Percentiles rank a stretch among this genome's conserved stretches.
Evolutionary conservation across 225 moss, liverwort and hornwort species (phyloP).

Genomic region (Bryum argenteum): DNA sequence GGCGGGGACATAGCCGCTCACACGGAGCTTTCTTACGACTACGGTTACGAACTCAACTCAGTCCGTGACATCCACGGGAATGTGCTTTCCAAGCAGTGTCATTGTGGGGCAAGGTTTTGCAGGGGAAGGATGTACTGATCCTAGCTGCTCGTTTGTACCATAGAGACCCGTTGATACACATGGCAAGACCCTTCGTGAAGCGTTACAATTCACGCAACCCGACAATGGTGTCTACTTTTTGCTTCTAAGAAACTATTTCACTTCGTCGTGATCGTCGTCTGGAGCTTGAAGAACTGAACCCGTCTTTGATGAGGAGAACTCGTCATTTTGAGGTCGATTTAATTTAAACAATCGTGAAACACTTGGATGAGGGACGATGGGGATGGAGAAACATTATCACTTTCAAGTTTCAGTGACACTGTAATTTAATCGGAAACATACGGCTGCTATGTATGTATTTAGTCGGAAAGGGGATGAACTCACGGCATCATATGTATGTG

Average conservation of each 20-base stretch:
- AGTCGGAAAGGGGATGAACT: too few relatives aligned
- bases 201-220: conserved; percentile 22
- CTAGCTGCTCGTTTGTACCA: conserved; percentile 24
- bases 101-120: conserved; percentile 65
- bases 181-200: conserved; percentile 26
- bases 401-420: too few relatives aligned
- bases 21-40: conserved; percentile 79
- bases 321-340: too few relatives aligned
- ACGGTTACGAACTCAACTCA: conserved; percentile 63
- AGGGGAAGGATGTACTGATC: conserved; percentile 61
- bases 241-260: not conserved
- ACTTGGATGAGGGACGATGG: too few relatives aligned
- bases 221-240: conserved; percentile 22
- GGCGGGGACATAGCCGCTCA: conserved; percentile 66
- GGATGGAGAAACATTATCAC: too few relatives aligned
- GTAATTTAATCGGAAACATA: too few relatives aligned
- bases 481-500: too few relatives aligned
- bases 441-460: too few relatives aligned
- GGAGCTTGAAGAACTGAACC: too few relatives aligned
- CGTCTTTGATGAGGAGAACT: too few relatives aligned
- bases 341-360: too few relatives aligned
- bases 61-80: conserved; percentile 54
- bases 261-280: too few relatives aligned
- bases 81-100: conserved; percentile 52
- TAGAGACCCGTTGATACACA: conserved; percentile 34